phyloP scores from a whole-genome alignment of 805 yeast species.

The Kodamaea kaohsiungensis region DNA sequence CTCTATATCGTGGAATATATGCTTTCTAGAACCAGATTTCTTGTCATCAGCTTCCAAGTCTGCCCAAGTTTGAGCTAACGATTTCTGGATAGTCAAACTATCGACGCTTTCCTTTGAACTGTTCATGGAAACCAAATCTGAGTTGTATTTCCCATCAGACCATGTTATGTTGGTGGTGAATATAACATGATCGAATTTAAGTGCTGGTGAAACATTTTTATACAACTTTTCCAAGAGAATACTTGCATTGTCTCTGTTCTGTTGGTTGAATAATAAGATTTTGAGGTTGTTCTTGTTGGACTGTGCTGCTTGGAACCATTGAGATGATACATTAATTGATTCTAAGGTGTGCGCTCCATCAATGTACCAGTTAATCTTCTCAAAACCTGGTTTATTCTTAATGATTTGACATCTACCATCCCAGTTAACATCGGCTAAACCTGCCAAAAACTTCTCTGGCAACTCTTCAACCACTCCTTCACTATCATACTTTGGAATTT shows the following conservation, averaged over 20 bases:
- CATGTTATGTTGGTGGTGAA: conserved; percentile 94
- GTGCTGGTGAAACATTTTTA: conserved; percentile 29
- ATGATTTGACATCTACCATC: conserved; percentile 94
- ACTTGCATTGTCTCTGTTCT: conserved; percentile 77
- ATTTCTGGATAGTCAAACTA: conserved; percentile 75
- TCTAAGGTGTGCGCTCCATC: conserved; percentile 98
- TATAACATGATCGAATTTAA: conserved; percentile 70
- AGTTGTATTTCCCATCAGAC: conserved; percentile 75
- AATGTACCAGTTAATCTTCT: conserved; percentile 67
- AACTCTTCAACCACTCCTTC: conserved; percentile 26
- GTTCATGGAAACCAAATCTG: conserved; percentile 84
- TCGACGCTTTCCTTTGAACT: conserved; percentile 78
- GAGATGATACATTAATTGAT: conserved; percentile 76
- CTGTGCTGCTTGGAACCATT: conserved; percentile 60
- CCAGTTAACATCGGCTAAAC: conserved; percentile 75
- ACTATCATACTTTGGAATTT: conserved; percentile 23
- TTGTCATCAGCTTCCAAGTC: conserved; percentile 38
- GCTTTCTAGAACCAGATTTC: conserved; percentile 32
- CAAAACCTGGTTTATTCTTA: conserved; percentile 39
- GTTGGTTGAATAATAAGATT: conserved; percentile 88
- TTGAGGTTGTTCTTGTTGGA: conserved; percentile 28
- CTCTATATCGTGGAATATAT: conserved; percentile 75
- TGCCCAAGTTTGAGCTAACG: conserved; percentile 70
- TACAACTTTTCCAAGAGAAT: conserved; percentile 59
- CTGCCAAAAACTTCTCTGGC: conserved; percentile 54